Evolutionary conservation across 257 asterid genomes (phyloP).

Genomic region (Petunia axillaris): DNA sequence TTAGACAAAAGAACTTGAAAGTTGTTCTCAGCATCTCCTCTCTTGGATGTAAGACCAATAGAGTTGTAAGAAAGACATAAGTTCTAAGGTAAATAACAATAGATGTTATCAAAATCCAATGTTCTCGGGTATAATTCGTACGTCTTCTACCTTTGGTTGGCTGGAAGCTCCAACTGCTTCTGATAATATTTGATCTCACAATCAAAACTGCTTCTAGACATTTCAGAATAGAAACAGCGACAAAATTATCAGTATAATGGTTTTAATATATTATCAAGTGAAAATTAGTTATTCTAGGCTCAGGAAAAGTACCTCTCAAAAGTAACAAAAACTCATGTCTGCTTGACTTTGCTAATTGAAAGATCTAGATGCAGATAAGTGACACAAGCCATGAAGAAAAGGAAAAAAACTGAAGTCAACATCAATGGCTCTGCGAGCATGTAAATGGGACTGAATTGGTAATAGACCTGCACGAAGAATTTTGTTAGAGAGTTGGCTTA

Average conservation of each 20-base stretch:
- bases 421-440: constrained; percentile 99
- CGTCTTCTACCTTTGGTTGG: constrained; percentile 28
- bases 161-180: constrained; percentile 33
- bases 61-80: constrained; percentile 11
- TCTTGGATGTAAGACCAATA: constrained; percentile 3
- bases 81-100: constrained; percentile 23
- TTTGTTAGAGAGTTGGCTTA: not conserved
- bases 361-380: constrained; percentile 88
- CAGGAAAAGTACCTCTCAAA: constrained; percentile 39
- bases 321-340: constrained; percentile 26
- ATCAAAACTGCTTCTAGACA: constrained; percentile 9
- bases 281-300: not conserved
- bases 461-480: constrained; percentile 72
- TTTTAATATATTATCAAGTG: not conserved
- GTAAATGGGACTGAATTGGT: constrained; percentile 78
- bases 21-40: constrained; percentile 3
- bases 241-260: not conserved
- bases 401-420: constrained; percentile 76
- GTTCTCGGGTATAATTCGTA: not conserved
- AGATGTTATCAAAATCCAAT: constrained; percentile 25
- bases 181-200: constrained; percentile 2
- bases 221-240: not conserved
- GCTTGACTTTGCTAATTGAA: constrained; percentile 62
- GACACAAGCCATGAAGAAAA: constrained; percentile 64
- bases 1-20: not conserved